Conservation (phyloP, 1,284 basidiomycete species). For the Fistulina hepatica region DNA sequence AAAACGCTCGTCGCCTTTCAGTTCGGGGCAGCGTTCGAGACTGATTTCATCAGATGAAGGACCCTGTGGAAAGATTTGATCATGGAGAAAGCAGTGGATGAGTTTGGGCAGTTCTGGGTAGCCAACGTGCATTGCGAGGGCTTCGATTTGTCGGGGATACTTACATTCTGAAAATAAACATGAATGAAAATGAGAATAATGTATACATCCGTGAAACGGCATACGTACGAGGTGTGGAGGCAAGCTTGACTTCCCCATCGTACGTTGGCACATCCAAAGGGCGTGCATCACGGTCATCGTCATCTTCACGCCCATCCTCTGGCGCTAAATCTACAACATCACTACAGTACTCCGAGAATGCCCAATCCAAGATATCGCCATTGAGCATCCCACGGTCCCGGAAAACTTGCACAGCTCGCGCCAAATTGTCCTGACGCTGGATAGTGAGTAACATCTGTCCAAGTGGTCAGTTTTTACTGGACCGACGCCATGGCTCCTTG, state of each 20-base stretch:
- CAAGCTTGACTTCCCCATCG: not conserved
- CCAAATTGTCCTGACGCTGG: constrained; percentile 9
- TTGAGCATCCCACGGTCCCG: constrained; percentile 6
- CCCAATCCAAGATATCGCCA: not conserved
- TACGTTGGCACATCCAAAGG: too few species aligned
- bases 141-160: constrained; percentile 5
- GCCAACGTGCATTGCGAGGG: not conserved
- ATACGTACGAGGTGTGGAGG: not conserved
- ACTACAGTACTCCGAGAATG: too few species aligned
- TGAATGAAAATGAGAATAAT: too few species aligned
- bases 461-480: constrained; percentile 6
- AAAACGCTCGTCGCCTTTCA: not conserved
- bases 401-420: constrained; percentile 8
- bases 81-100: constrained; percentile 5
- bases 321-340: not conserved
- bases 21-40: not conserved
- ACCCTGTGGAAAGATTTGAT: not conserved
- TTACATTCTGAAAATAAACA: not conserved
- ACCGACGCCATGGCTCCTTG: constrained; percentile 11
- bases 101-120: constrained; percentile 3
- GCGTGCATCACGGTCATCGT: not conserved
- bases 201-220: too few species aligned
- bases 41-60: not conserved
- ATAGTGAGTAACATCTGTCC: constrained; percentile 9
- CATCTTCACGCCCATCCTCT: not conserved